phyloP scores from a whole-genome alignment of 768 basidiomycete genomes.

The Lyophyllum shimeji region DNA sequence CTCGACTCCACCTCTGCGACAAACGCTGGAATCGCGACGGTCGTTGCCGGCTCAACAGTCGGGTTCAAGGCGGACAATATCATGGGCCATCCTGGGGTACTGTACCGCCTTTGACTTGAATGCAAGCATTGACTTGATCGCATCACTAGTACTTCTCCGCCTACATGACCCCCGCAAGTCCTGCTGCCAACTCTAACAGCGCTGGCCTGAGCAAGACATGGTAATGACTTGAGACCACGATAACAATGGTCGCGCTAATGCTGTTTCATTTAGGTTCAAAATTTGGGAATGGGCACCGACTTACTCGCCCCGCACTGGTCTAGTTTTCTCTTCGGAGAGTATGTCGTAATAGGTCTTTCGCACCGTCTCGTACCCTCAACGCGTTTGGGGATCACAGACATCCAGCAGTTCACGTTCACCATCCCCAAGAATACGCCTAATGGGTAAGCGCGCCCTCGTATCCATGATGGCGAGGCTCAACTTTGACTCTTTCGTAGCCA shows the following conservation, averaged over 20 bases:
- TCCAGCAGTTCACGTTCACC: constrained; percentile 30
- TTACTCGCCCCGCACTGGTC: constrained; percentile 28
- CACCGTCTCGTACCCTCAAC: background rate
- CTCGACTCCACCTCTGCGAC: constrained; percentile 28
- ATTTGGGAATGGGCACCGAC: constrained; percentile 39
- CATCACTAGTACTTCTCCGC: constrained; percentile 29
- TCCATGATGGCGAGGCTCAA: background rate
- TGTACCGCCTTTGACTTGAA: background rate
- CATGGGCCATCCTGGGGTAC: constrained; percentile 34
- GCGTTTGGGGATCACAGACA: constrained; percentile 18
- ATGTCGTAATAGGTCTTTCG: background rate
- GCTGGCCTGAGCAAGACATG: constrained; percentile 45
- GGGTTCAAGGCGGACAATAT: constrained; percentile 31
- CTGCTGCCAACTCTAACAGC: constrained; percentile 32
- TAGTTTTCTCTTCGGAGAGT: constrained; percentile 30
- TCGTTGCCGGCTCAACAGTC: constrained; percentile 29
- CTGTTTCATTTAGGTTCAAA: constrained; percentile 31
- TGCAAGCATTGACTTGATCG: background rate
- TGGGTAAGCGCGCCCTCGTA: constrained; percentile 21
- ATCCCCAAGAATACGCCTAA: constrained; percentile 32
- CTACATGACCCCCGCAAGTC: constrained; percentile 30
- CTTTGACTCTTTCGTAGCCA: constrained; percentile 15
- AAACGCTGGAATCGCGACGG: constrained; percentile 27
- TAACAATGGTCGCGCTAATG: background rate
- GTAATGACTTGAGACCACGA: constrained; percentile 11